Conservation (phyloP, 495 filamentous ascomycete genomes). For the Durotheca rogersii region DNA sequence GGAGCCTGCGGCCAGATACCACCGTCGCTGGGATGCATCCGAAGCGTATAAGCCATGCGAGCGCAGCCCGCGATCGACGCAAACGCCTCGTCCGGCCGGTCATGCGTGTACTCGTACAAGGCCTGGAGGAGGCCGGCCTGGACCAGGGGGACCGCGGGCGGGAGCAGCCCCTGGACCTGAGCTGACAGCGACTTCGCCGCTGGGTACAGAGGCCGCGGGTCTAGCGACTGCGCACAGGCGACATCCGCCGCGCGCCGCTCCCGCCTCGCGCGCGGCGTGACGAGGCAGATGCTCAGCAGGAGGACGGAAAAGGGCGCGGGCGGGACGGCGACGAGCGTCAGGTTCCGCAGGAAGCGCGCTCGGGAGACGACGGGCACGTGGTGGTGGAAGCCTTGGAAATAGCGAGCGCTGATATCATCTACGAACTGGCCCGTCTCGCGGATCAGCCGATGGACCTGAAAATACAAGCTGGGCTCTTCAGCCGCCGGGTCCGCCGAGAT, state of each 20-base stretch:
- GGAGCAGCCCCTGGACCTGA: constrained; percentile 34
- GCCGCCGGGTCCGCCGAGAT: constrained; percentile 4
- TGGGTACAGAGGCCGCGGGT: constrained; percentile 36
- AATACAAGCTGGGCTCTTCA: constrained; percentile 21
- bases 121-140: constrained; percentile 36
- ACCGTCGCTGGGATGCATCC: constrained; percentile 27
- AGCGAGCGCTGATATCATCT: constrained; percentile 39
- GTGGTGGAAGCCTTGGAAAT: constrained; percentile 40
- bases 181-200: constrained; percentile 38
- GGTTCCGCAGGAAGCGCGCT: constrained; percentile 31
- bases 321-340: constrained; percentile 22
- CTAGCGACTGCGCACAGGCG: constrained; percentile 16
- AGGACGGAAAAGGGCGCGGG: constrained; percentile 38
- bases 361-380: constrained; percentile 43
- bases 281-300: constrained; percentile 40
- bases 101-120: constrained; percentile 29
- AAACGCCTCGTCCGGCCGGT: constrained; percentile 33
- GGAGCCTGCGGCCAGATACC: no score
- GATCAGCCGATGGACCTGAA: constrained; percentile 37
- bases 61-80: constrained; percentile 35
- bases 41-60: constrained; percentile 32
- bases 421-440: constrained; percentile 33
- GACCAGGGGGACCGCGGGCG: constrained; percentile 34
- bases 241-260: no score
- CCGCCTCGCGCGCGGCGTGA: constrained; percentile 31